A percentile compares a stretch with the other conserved stretches of the same genome.
Conservation (phyloP, 2,329 filamentous ascomycete genomes). For the Arthrinium puccinioides region DNA sequence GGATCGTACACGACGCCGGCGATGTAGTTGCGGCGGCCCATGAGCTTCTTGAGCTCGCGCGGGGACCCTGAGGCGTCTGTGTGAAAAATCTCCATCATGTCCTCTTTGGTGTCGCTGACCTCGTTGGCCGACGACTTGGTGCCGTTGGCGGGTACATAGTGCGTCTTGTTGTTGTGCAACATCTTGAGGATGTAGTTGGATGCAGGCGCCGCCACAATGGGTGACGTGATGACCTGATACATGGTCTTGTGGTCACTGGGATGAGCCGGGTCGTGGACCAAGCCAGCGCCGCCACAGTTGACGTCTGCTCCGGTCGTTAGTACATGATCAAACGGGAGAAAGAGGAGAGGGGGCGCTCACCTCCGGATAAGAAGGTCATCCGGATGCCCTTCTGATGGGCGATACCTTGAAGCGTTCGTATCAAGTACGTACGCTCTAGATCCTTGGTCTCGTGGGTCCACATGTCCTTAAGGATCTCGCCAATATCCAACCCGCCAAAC, state of each 20-base stretch:
- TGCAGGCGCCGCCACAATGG: conserved; percentile 85
- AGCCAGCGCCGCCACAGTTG: conserved; percentile 82
- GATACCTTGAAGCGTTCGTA: conserved; percentile 91
- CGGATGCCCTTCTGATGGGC: conserved; percentile 89
- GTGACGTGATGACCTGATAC: conserved; percentile 94
- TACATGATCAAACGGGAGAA: not conserved
- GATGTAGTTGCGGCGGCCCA: conserved; percentile 88
- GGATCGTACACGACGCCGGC: conserved; percentile 93
- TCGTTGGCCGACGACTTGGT: conserved; percentile 60
- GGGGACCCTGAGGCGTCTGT: conserved; percentile 79
- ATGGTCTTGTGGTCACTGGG: conserved; percentile 96
- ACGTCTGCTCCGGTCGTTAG: conserved; percentile 49
- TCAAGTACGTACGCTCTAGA: conserved; percentile 90
- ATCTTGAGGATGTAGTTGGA: conserved; percentile 83
- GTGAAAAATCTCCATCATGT: conserved; percentile 99
- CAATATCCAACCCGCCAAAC: conserved; percentile 90
- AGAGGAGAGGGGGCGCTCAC: conserved; percentile 32
- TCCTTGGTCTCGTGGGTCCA: conserved; percentile 99
- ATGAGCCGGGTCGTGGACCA: conserved; percentile 88
- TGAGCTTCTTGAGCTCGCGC: conserved; percentile 82
- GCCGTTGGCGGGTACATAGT: conserved; percentile 88
- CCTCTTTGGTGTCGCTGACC: conserved; percentile 90
- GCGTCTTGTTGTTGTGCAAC: conserved; percentile 87
- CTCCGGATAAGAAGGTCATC: conserved; percentile 94
- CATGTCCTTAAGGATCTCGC: conserved; percentile 90